Conservation (phyloP, 306 rosid genomes). For the Neltuma alba region DNA sequence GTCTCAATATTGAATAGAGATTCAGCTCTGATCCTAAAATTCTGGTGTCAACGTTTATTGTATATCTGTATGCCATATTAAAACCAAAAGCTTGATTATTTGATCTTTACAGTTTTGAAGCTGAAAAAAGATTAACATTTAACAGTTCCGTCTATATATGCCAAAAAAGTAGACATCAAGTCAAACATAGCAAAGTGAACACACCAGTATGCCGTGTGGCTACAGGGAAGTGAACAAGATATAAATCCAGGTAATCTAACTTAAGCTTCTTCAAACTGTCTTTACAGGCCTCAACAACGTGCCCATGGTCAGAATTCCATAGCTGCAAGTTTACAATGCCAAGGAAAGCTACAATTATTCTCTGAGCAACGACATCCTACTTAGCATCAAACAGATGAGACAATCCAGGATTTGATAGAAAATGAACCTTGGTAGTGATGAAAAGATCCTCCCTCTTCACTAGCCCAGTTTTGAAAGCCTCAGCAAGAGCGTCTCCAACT, state of each 20-base stretch:
- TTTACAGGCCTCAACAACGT: conserved; percentile 83
- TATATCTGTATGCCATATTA: neutral
- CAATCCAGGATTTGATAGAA: neutral
- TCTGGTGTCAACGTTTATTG: neutral
- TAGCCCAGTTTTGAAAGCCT: conserved; percentile 67
- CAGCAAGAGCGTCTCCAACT: conserved; percentile 82
- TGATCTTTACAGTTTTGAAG: conserved; percentile 2
- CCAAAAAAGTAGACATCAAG: conserved; percentile 6
- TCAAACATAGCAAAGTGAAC: conserved; percentile 4
- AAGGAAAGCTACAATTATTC: conserved; percentile 21
- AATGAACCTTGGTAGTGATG: conserved; percentile 75
- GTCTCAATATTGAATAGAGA: neutral
- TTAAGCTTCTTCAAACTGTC: conserved; percentile 87
- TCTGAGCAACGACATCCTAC: neutral
- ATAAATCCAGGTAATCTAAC: conserved; percentile 78
- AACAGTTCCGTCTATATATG: neutral
- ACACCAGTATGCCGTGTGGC: conserved; percentile 78
- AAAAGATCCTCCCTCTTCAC: conserved; percentile 92
- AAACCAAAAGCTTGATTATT: conserved; percentile 8
- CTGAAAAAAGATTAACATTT: neutral
- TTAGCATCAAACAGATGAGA: conserved; percentile 4
- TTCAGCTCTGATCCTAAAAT: neutral
- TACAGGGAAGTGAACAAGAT: conserved; percentile 88
- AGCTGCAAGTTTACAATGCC: conserved; percentile 58
- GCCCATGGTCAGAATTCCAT: conserved; percentile 98